These are phyloP conservation scores for Chlorella sorokiniana DNA, from an alignment of 139 green algal species.

Conservation along the genomic window DNA sequence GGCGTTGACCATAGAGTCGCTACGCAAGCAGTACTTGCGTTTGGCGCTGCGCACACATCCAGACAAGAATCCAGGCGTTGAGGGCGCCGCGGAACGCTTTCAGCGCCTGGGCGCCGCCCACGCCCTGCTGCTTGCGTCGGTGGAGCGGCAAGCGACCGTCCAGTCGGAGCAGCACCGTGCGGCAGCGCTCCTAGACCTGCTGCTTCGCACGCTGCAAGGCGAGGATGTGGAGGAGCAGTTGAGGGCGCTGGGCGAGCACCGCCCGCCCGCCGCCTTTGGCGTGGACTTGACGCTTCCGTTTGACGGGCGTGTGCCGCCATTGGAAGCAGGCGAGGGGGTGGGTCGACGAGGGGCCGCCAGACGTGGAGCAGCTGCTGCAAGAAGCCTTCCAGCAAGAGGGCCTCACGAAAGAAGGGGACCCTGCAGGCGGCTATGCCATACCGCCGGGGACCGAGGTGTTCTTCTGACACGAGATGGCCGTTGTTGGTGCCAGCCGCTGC, in stretches of 20 bases:
- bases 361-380: constrained; percentile 1
- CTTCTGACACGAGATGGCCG: too few species aligned
- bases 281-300: constrained; percentile 35
- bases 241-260: constrained; percentile 23
- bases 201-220: constrained; percentile 9
- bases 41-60: constrained; percentile 58
- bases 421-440: not conserved
- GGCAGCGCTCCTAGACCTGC: constrained; percentile 1
- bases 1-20: not conserved
- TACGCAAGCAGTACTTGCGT: constrained; percentile 46
- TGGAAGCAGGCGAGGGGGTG: not conserved
- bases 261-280: constrained; percentile 34
- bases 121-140: constrained; percentile 20
- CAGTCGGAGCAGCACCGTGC: constrained; percentile 14
- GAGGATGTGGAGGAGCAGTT: constrained; percentile 32
- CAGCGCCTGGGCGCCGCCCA: constrained; percentile 51
- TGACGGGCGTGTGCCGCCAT: constrained; percentile 17
- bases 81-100: constrained; percentile 47
- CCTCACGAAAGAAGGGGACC: constrained; percentile 22
- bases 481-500: too few species aligned
- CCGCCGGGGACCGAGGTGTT: not conserved
- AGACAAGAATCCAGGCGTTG: constrained; percentile 52
- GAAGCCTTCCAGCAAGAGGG: constrained; percentile 2
- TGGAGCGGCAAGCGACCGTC: not conserved
- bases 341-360: not conserved